Evolutionary conservation across 177 flowering plant genomes (phyloP), one percentile per base, ranked within the genome.

Genomic region (Tripterygium wilfordii): DNA sequence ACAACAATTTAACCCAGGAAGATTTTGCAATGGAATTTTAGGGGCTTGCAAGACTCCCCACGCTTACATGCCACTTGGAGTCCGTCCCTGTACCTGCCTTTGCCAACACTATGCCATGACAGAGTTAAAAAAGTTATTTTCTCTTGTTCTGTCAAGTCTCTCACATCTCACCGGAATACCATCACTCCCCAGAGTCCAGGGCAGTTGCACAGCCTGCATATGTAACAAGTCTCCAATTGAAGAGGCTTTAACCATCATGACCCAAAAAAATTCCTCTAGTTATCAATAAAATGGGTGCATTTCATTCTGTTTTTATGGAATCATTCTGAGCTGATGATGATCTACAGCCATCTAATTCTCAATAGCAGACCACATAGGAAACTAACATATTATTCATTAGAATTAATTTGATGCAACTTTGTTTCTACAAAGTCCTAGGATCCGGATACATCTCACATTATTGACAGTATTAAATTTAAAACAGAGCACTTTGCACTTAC

Each of bases 81-180:
- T 45, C 5, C 76, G 79, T 3, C 69, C 66, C 8, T 48, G 76
- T 1, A 32, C 50, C 1, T 75, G 79, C 18, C 5, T 68, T 7
- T 76, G 76, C 3, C 75, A 67, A 46, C 58, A 60, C 33, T 58
- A 74, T 40, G 79, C 82, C 47, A 57, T 71, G 71, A 52, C 50
- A 8, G 78, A 74, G 31, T 62, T 72, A 15, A 78, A 66, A 49
- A 39, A 57, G 2, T 8, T 66, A 0, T 1, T 71, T 1, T 39
- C 61, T 36, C 45, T 67, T 8, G 18, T 63, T n/a, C 5, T 67
- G 19, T 58, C 64, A 8, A 54, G 39, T 10, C 58, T 66, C 26
- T 51, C 63, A 2, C 12, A 9, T 60, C 10, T 56, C 72, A 0
- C 42, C 56, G 0, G 48, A 61, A 0, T 71, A 66, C 10, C 32